phyloP scores from a whole-genome alignment of 169 alveolate species.

The Plasmodium reichenowi region DNA sequence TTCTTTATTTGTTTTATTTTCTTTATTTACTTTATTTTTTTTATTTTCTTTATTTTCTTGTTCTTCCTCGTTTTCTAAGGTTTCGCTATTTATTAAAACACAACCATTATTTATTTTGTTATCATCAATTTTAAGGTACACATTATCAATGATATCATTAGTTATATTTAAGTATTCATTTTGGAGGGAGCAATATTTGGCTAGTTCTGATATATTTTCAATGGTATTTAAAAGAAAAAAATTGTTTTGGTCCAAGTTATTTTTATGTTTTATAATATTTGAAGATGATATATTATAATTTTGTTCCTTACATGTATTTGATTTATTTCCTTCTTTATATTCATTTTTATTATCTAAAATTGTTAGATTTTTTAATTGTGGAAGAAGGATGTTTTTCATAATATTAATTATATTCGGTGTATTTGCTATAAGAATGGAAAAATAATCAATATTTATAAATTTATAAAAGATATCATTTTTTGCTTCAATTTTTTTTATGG shows the following conservation, averaged over 20 bases:
- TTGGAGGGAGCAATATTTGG: constrained; percentile 17
- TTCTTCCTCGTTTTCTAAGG: neutral
- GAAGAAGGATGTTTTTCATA: constrained; percentile 1
- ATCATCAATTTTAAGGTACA: constrained; percentile 37
- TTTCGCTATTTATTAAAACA: constrained; percentile 20
- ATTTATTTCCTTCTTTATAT: constrained; percentile 6
- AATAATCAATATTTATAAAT: constrained; percentile 38
- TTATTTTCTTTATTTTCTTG: neutral
- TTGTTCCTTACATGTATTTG: neutral
- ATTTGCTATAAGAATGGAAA: constrained; percentile 19
- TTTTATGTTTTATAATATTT: neutral
- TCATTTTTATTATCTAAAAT: neutral
- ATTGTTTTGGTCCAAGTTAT: neutral
- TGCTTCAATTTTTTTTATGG: constrained; percentile 53
- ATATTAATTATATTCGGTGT: neutral
- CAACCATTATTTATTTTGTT: constrained; percentile 45
- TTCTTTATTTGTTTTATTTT: neutral
- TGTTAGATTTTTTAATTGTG: constrained; percentile 9
- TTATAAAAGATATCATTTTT: constrained; percentile 20
- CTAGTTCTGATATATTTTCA: constrained; percentile 19
- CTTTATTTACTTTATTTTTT: neutral
- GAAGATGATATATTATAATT: neutral
- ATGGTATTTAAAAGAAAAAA: constrained; percentile 10
- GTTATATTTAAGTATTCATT: constrained; percentile 49
- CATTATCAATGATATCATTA: constrained; percentile 66